Base-by-base conservation (phyloP, 768 basidiomycete genomes). In the Hypholoma fasciculare region DNA sequence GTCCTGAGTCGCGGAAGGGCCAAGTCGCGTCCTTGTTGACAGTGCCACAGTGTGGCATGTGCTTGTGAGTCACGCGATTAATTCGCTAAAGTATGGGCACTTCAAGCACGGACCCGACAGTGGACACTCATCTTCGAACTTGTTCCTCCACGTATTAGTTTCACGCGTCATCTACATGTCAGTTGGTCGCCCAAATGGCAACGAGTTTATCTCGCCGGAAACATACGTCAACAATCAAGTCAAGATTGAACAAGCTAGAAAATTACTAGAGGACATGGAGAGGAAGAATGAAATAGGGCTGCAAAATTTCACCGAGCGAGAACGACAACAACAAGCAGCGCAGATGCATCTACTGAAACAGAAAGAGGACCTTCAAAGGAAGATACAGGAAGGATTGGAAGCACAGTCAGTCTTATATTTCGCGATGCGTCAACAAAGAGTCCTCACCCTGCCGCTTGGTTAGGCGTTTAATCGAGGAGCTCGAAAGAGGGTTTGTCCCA, bases 341-440 rank as follows among this genome's bases (percentile, higher is more conserved):
- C 9, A 63, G 56, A 57, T 61, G 42, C 60, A 62, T 54, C 20
- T 62, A 17, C 17, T 36, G 62, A 61, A 14, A 48, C 36, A 47
- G 36, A 61, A 65, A 34, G 52, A 49, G 6, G 61, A 61, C 16
- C 56, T 70, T 23, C 37, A 63, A 47, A 56, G 51, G 39, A 65
- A 71, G 62, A 68, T 78, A 7, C 67, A 71, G 39, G 77, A 77
- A 17, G 84, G 83, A 1, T 72, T 76, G 17, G 68, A 77, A 53
- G 84, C 83, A 39, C 72, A 75, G 82, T 69, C 57, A 59, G 67
- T 59, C 14, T 27, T 23, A 49, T 14, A 30, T 26, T 27, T 49
- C 16, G n/a, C 11, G 23, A 17, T 14, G 30, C 9, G 9, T 34
- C 9, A 17, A 13, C 2, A 4, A 26, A 27, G 20, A n/a, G n/a